Evolutionary conservation across 202 grass and related monocot genomes (phyloP).

Genomic region (Bolboschoenoplectus hybrid): DNA sequence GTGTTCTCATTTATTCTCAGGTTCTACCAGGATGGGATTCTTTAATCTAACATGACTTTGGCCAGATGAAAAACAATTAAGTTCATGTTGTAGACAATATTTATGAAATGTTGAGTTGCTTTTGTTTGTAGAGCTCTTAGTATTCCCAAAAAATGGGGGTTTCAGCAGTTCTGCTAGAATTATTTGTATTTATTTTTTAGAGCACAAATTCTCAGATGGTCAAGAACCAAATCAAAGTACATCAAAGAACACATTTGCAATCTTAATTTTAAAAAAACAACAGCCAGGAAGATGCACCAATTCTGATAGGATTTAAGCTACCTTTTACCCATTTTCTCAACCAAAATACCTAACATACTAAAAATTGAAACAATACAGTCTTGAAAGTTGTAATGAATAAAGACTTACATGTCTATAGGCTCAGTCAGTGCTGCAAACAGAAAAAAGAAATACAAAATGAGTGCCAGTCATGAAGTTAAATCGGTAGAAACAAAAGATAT

Average conservation of each 20-base stretch:
- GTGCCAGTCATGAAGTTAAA: neutral
- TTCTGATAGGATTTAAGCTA: neutral
- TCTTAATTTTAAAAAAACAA: neutral
- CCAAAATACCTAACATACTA: neutral
- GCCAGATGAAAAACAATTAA: neutral
- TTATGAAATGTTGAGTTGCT: neutral
- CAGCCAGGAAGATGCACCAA: neutral
- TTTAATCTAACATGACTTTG: neutral
- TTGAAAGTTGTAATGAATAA: neutral
- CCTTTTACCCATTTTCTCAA: neutral
- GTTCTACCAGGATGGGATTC: neutral
- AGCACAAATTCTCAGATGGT: too few species aligned
- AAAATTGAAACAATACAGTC: neutral
- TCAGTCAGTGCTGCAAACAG: constrained; percentile 18
- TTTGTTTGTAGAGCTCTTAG: neutral
- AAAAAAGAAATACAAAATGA: neutral
- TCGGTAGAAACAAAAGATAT: neutral
- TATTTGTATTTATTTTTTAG: constrained; percentile 1
- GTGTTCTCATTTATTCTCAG: neutral
- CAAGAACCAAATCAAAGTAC: too few species aligned
- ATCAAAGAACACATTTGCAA: neutral
- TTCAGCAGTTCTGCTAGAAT: neutral
- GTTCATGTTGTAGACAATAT: neutral
- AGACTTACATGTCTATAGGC: constrained; percentile 27
- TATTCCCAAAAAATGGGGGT: neutral